phyloP scores from a whole-genome alignment of 768 basidiomycete species.

The Lactifluus pinguis region DNA sequence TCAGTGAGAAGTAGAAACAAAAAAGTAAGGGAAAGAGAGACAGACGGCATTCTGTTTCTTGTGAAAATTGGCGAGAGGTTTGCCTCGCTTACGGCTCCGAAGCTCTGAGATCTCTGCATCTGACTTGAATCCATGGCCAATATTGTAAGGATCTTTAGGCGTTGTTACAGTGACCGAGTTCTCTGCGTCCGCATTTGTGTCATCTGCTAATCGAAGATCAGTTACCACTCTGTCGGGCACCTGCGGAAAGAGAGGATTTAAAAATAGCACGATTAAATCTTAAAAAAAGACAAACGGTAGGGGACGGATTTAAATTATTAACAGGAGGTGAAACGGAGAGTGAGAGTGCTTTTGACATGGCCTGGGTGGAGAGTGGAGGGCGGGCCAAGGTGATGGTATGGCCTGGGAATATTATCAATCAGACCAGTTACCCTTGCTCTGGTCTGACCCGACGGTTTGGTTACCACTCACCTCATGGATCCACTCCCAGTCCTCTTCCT shows the following conservation, averaged over 20 bases:
- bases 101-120: slow-evolving; percentile 56
- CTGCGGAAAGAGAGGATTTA: slow-evolving; percentile 4
- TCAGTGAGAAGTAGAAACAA: neutral
- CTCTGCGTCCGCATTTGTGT: slow-evolving; percentile 29
- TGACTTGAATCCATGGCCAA: slow-evolving; percentile 51
- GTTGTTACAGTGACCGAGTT: slow-evolving; percentile 28
- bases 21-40: neutral
- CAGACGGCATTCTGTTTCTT: slow-evolving; percentile 63
- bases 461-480: neutral
- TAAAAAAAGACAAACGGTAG: neutral
- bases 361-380: neutral
- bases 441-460: neutral
- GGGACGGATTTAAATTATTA: neutral
- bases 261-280: neutral
- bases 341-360: neutral
- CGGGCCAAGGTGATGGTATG: neutral
- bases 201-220: slow-evolving; percentile 16
- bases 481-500: neutral
- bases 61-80: slow-evolving; percentile 57
- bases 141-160: slow-evolving; percentile 53
- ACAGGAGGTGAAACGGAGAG: neutral
- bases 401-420: slow-evolving; percentile 1
- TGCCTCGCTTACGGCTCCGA: slow-evolving; percentile 50
- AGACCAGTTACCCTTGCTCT: neutral
- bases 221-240: slow-evolving; percentile 13